These are phyloP conservation scores for Erysimum cheiranthoides DNA, from an alignment of 345 rosid species.

Conservation along the genomic window DNA sequence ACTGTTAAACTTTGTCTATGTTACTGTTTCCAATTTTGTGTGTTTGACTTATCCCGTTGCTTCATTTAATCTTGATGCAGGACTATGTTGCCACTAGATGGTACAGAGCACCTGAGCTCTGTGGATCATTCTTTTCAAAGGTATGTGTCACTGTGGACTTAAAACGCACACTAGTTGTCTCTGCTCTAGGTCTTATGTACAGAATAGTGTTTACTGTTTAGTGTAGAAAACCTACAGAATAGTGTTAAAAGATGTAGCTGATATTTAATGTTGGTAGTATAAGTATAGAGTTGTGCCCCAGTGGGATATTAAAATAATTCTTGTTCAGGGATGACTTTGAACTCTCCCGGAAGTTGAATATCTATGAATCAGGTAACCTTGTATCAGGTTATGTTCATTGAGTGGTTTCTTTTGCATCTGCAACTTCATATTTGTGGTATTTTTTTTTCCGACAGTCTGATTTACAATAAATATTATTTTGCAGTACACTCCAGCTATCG, in stretches of 20 bases:
- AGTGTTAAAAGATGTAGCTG: constrained; percentile 14
- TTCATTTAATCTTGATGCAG: constrained; percentile 41
- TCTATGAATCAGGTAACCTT: constrained; percentile 91
- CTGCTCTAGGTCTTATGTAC: background rate
- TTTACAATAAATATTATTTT: constrained; percentile 35
- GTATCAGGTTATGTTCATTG: constrained; percentile 54
- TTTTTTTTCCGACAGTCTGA: constrained; percentile 34
- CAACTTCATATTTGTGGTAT: constrained; percentile 40
- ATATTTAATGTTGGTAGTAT: constrained; percentile 18
- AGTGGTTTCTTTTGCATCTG: constrained; percentile 48
- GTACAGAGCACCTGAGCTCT: constrained; percentile 97
- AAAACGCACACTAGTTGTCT: background rate
- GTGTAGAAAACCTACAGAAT: constrained; percentile 22
- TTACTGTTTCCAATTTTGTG: background rate
- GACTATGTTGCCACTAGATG: constrained; percentile 98
- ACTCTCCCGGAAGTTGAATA: constrained; percentile 98
- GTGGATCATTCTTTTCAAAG: constrained; percentile 95
- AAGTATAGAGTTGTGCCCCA: constrained; percentile 32
- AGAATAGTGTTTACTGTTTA: constrained; percentile 17
- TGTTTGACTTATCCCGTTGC: constrained; percentile 26
- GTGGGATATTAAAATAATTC: constrained; percentile 71
- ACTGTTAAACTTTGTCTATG: background rate
- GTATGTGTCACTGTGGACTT: constrained; percentile 50
- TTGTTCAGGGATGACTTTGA: constrained; percentile 99
- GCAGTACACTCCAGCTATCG: constrained; percentile 99